Conservation (phyloP, 2,329 filamentous ascomycete species). For the Penicillium verrucosum region DNA sequence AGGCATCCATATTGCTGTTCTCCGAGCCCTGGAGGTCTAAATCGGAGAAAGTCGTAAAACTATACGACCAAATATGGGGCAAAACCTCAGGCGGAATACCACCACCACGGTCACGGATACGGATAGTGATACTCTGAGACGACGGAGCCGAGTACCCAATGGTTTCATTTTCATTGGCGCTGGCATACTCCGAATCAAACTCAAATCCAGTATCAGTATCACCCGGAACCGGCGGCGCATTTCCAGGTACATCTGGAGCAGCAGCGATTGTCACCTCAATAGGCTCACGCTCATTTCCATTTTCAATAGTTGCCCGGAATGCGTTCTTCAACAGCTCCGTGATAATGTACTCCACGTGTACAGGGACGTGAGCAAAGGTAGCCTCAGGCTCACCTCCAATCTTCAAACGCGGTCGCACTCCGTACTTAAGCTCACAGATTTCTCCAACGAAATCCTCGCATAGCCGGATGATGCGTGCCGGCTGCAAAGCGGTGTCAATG, state of each 20-base stretch:
- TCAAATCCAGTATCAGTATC: constrained; percentile 34
- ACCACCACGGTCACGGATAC: constrained; percentile 91
- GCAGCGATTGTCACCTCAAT: constrained; percentile 90
- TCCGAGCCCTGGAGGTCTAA: constrained; percentile 51
- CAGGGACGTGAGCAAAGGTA: constrained; percentile 90
- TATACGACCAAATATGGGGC: constrained; percentile 92
- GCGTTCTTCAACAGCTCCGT: constrained; percentile 96
- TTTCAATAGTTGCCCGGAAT: constrained; percentile 89
- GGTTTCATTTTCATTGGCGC: constrained; percentile 32
- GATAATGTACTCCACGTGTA: constrained; percentile 95
- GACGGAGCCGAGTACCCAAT: constrained; percentile 41
- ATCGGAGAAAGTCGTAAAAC: constrained; percentile 90
- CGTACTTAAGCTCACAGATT: constrained; percentile 95
- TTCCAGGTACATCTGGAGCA: constrained; percentile 51
- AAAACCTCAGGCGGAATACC: constrained; percentile 83
- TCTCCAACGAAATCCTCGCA: constrained; percentile 91
- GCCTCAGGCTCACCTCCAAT: constrained; percentile 84
- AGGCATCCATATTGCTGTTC: constrained; percentile 60
- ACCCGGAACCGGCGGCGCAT: constrained; percentile 26
- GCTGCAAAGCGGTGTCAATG: constrained; percentile 85
- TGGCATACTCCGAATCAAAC: constrained; percentile 27
- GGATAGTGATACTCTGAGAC: constrained; percentile 83
- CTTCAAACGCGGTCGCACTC: constrained; percentile 73
- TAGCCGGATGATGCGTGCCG: constrained; percentile 73
- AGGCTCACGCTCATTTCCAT: constrained; percentile 71